phyloP scores from a whole-genome alignment of 1,284 basidiomycete genomes.

The Crucibulum cyathiforme region DNA sequence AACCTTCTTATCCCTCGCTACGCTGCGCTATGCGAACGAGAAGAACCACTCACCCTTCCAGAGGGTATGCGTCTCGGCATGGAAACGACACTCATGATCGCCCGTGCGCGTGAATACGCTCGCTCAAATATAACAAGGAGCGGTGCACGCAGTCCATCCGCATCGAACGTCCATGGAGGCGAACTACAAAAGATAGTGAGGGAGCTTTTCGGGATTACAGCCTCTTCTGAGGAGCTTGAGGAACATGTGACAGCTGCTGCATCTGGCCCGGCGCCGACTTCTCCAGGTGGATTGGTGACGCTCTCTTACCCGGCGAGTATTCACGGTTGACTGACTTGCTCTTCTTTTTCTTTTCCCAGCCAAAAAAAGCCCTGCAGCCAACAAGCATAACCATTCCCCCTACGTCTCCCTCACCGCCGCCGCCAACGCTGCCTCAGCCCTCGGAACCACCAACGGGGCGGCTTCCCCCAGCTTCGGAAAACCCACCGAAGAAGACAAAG shows the following conservation, averaged over 20 bases:
- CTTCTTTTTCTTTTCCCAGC: conserved; percentile 1
- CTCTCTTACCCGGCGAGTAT: conserved; percentile 5
- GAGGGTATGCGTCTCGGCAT: conserved; percentile 66
- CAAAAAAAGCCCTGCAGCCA: neutral
- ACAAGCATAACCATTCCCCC: neutral
- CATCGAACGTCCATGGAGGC: conserved; percentile 37
- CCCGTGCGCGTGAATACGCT: conserved; percentile 60
- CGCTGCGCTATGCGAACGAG: conserved; percentile 58
- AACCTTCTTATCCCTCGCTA: conserved; percentile 63
- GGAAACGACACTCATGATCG: conserved; percentile 64
- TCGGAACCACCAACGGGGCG: too few species aligned
- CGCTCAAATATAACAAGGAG: conserved; percentile 43
- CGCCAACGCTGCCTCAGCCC: neutral
- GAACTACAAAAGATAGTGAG: conserved; percentile 45
- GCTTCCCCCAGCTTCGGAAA: too few species aligned
- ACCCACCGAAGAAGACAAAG: too few species aligned
- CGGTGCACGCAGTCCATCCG: conserved; percentile 49
- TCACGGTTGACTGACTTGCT: conserved; percentile 7
- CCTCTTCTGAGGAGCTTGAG: conserved; percentile 3
- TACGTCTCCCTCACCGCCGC: neutral
- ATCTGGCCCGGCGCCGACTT: conserved; percentile 7
- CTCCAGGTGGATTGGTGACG: conserved; percentile 41
- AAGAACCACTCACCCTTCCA: conserved; percentile 56
- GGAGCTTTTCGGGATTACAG: conserved; percentile 43
- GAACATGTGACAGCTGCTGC: neutral